phyloP scores from a whole-genome alignment of 257 asterid genomes.

The Coffea eugenioides region DNA sequence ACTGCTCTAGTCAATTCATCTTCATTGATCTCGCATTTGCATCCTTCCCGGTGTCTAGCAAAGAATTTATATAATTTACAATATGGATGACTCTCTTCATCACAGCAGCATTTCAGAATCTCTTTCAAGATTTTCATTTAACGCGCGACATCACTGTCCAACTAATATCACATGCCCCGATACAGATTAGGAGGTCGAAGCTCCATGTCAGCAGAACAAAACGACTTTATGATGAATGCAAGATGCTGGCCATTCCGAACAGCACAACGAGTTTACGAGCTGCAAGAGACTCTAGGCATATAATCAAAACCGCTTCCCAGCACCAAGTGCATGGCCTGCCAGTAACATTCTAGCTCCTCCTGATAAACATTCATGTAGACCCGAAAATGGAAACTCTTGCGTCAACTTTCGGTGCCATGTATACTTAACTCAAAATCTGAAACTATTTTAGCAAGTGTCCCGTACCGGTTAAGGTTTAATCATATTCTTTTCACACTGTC shows the following conservation, averaged over 20 bases:
- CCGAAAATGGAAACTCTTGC: not conserved
- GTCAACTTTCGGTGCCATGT: not conserved
- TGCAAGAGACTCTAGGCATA: not conserved
- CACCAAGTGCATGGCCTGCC: not conserved
- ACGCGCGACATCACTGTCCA: not conserved
- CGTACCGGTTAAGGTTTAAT: not conserved
- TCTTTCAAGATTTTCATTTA: too few relatives aligned
- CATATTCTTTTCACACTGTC: constrained; percentile 82
- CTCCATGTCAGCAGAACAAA: not conserved
- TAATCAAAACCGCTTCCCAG: not conserved
- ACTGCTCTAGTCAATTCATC: not conserved
- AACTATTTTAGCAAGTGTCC: not conserved
- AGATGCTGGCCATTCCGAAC: not conserved
- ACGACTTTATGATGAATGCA: not conserved
- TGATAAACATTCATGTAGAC: not conserved
- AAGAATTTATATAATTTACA: not conserved
- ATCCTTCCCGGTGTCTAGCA: not conserved
- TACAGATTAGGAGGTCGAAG: not conserved
- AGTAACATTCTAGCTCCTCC: not conserved
- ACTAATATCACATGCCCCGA: not conserved
- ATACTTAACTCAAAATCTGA: not conserved
- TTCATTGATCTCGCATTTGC: not conserved
- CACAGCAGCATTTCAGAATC: not conserved
- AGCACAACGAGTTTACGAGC: not conserved
- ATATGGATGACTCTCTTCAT: not conserved